Conservation (phyloP, 2,329 filamentous ascomycete species). For the Arthrinium phaeospermum region DNA sequence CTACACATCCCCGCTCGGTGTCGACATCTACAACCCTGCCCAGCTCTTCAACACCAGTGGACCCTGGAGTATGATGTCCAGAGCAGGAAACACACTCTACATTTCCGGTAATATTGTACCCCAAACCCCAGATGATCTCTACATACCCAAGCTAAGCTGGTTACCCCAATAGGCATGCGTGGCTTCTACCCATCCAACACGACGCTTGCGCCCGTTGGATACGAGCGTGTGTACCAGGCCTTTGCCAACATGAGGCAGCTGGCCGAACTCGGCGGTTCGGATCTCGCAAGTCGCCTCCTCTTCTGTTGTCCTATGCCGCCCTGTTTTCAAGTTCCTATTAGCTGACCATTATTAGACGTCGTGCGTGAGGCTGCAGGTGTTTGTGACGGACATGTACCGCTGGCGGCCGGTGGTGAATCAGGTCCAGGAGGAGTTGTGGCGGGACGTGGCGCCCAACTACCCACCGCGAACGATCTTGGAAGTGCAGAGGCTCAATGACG, state of each 20-base stretch:
- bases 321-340: neutral
- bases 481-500: slow-evolving; percentile 39
- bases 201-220: slow-evolving; percentile 36
- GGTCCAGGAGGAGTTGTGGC: slow-evolving; percentile 40
- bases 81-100: slow-evolving; percentile 37
- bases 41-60: slow-evolving; percentile 36
- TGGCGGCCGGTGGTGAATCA: slow-evolving; percentile 41
- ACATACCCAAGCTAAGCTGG: too few relatives aligned
- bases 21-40: slow-evolving; percentile 37
- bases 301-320: too few relatives aligned
- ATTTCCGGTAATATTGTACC: slow-evolving; percentile 31
- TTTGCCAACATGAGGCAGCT: slow-evolving; percentile 40
- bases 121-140: too few relatives aligned
- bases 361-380: slow-evolving; percentile 35
- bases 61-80: slow-evolving; percentile 39
- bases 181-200: slow-evolving; percentile 39
- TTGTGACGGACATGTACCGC: slow-evolving; percentile 41
- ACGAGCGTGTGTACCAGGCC: slow-evolving; percentile 38
- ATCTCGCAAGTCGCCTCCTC: slow-evolving; percentile 22
- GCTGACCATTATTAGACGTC: neutral
- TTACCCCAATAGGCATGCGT: slow-evolving; percentile 35
- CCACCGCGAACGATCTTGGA: slow-evolving; percentile 41
- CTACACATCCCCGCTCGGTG: slow-evolving; percentile 36
- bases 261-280: slow-evolving; percentile 36
- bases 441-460: slow-evolving; percentile 34